These are phyloP conservation scores for Trypanosoma mega DNA, from an alignment of 208 protist species.

Conservation along the genomic window DNA sequence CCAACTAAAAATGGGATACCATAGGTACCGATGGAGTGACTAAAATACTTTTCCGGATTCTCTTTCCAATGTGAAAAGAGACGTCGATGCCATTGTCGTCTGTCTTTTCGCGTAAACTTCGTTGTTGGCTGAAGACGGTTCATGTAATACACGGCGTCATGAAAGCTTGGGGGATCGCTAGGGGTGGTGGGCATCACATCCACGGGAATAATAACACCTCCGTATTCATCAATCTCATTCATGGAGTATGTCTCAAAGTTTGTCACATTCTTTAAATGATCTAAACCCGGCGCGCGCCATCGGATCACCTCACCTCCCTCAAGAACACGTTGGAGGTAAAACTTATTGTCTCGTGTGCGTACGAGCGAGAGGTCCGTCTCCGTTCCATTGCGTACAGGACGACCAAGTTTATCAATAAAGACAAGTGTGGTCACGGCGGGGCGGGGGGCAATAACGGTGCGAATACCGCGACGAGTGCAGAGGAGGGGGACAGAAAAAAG, in stretches of 20 bases:
- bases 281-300: conserved; percentile 75
- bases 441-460: conserved; percentile 79
- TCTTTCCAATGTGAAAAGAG: conserved; percentile 85
- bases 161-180: conserved; percentile 64
- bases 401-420: conserved; percentile 68
- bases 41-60: conserved; percentile 77
- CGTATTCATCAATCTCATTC: conserved; percentile 88
- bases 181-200: conserved; percentile 76
- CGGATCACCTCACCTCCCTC: conserved; percentile 76
- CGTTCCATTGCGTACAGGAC: conserved; percentile 47
- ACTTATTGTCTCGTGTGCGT: conserved; percentile 88
- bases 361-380: conserved; percentile 82
- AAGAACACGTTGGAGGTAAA: conserved; percentile 88
- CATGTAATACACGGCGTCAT: conserved; percentile 81
- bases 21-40: conserved; percentile 65
- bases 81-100: conserved; percentile 72
- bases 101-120: conserved; percentile 87
- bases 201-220: conserved; percentile 73
- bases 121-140: conserved; percentile 50
- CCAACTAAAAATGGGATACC: conserved; percentile 51
- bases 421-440: conserved; percentile 82
- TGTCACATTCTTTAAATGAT: conserved; percentile 80
- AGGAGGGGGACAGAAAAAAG: too few relatives aligned
- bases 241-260: conserved; percentile 89
- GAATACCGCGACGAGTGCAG: conserved; percentile 37